Evolutionary conservation across 768 basidiomycete genomes (phyloP).

Genomic region (Termitomyces sp.): DNA sequence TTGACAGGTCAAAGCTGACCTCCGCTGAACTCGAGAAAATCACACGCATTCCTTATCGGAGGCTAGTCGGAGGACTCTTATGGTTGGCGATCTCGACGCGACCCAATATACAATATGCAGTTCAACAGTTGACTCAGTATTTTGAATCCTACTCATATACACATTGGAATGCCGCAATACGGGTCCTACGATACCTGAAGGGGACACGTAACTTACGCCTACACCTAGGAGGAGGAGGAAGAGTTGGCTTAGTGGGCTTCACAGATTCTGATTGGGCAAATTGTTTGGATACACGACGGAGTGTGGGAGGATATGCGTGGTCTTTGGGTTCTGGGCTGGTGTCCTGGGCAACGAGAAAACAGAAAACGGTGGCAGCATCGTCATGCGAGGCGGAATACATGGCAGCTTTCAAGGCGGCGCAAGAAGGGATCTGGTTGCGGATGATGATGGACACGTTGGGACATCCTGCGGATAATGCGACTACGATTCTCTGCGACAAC

Average conservation of each 20-base stretch:
- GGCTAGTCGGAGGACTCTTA: neutral
- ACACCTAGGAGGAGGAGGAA: neutral
- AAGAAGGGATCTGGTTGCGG: no score
- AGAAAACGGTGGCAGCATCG: no score
- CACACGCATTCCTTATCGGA: no score
- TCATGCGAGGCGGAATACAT: neutral
- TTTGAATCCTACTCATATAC: neutral
- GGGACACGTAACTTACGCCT: neutral
- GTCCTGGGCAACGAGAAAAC: neutral
- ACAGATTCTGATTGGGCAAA: no score
- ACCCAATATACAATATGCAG: neutral
- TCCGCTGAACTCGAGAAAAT: neutral
- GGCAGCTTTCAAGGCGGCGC: neutral
- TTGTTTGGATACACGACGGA: no score
- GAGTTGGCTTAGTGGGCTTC: neutral
- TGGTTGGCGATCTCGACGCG: constrained; percentile 4
- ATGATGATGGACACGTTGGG: neutral
- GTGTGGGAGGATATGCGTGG: neutral
- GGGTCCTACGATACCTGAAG: neutral
- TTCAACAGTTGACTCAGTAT: neutral
- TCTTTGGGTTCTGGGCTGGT: neutral
- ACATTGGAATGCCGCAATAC: neutral
- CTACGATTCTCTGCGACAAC: no score
- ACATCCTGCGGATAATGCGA: neutral
- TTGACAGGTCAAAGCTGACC: neutral